A percentile compares a stretch with the other conserved stretches of the same genome.
Evolutionary conservation across 768 basidiomycete species (phyloP).

Genomic region (Hygrocybe punicea): DNA sequence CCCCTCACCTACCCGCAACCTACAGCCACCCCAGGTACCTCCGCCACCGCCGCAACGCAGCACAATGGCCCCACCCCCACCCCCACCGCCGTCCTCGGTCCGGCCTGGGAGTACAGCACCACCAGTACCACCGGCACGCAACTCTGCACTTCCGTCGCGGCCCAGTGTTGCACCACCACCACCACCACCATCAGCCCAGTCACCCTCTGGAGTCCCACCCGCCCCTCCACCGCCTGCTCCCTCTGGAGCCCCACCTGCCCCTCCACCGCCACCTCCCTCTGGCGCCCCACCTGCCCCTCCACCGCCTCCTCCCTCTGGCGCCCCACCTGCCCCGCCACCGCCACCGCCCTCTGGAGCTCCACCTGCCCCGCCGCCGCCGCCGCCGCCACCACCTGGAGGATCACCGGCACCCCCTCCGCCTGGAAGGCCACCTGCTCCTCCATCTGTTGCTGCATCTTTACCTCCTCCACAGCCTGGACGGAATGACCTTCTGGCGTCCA

Average conservation of each 20-base stretch:
- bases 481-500: constrained; percentile 67
- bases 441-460: constrained; percentile 31
- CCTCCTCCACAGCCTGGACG: constrained; percentile 61
- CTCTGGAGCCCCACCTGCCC: constrained; percentile 42
- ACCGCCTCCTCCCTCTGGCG: constrained; percentile 49
- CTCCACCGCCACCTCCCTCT: constrained; percentile 49
- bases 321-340: constrained; percentile 40
- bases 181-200: constrained; percentile 35
- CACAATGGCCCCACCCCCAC: constrained; percentile 39
- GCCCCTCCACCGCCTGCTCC: constrained; percentile 45
- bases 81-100: constrained; percentile 35
- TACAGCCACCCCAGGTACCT: constrained; percentile 30
- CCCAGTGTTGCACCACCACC: constrained; percentile 30
- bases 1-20: constrained; percentile 35
- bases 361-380: constrained; percentile 44
- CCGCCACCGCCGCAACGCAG: constrained; percentile 31
- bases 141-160: constrained; percentile 32
- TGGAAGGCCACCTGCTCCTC: constrained; percentile 25
- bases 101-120: constrained; percentile 34
- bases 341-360: constrained; percentile 48
- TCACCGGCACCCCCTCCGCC: constrained; percentile 43
- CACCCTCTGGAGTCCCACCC: constrained; percentile 42
- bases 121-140: constrained; percentile 35
- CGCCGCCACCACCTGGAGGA: constrained; percentile 48
- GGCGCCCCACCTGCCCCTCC: constrained; percentile 40